Base-by-base conservation (phyloP, 306 rosid genomes). In the Vigna nakashimae region DNA sequence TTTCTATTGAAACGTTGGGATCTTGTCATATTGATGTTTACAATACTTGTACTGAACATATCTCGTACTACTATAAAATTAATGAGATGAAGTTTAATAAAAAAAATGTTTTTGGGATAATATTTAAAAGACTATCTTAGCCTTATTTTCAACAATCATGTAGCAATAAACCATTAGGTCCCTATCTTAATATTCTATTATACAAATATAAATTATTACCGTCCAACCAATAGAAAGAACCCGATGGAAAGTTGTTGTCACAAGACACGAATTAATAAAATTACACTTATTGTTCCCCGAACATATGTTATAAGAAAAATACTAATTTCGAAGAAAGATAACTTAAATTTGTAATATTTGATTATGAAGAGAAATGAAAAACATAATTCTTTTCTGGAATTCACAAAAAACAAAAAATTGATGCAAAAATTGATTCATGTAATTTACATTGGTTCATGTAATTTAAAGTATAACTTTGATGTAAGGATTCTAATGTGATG, bases 181-280 rank as follows among this genome's bases (percentile, higher is more conserved):
- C 43, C 42, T 60, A 6, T 59, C 65, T 28, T 28, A 59, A 13
- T 28, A 28, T 59, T 58, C 6, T 52, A 12, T 22, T 56, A 56
- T 7, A 7, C 9, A 56, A 22, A 55, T 18, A 2, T 28, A 59
- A 13, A 28, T 4, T 59, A 5, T 59, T 5, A 15, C 66, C 66
- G 66, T 30, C 46, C 24, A 63, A 63, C 68, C 28, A 64, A 64
- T 36, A 36, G 18, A 60, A 63, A 64, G 26, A 26, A 64, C 10
- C 26, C 40, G n/a, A 8, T 34, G 15, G 48, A 36, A n/a, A 34
- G 49, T 64, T 28, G 26, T 64, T 64, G 69, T 64, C 69, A 3
- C 8, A 1, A 3, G 7, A 64, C 69, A 34, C 48, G 3, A n/a
- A 36, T 15, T 34, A n/a, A 64, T n/a, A 24, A 36, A 64, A 64